Evolutionary conservation across 2,329 filamentous ascomycete genomes (phyloP).

Genomic region (Sporothrix pallida): DNA sequence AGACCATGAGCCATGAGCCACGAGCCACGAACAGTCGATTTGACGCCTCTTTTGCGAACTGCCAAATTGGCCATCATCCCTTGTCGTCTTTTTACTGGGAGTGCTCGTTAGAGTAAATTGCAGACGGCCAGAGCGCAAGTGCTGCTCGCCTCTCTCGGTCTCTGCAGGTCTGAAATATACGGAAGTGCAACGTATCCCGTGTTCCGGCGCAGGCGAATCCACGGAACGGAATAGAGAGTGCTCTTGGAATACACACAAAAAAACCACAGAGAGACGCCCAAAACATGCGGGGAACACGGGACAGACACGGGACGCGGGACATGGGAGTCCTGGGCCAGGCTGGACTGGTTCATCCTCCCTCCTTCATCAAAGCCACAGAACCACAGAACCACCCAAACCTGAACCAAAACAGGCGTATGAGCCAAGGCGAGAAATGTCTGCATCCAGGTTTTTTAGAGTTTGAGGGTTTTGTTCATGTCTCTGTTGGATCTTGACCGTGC

Average conservation of each 20-base stretch:
- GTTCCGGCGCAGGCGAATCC: slow-evolving; percentile 12
- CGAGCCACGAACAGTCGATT: background rate
- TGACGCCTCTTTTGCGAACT: background rate
- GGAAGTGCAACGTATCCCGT: slow-evolving; percentile 27
- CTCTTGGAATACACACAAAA: no score
- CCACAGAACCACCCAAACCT: background rate
- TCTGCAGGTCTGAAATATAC: slow-evolving; percentile 20
- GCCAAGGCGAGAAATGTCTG: background rate
- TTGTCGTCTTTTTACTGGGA: background rate
- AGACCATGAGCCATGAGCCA: background rate
- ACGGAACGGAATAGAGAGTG: slow-evolving; percentile 1
- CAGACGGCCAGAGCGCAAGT: slow-evolving; percentile 2
- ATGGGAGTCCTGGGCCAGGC: background rate
- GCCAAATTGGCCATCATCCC: background rate
- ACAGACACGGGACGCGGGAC: slow-evolving; percentile 11
- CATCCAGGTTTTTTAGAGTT: background rate
- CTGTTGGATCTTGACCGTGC: background rate
- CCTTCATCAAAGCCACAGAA: background rate
- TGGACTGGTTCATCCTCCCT: background rate
- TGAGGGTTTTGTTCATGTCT: background rate
- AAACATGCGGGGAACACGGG: background rate
- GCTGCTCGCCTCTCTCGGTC: background rate
- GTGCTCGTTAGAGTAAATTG: background rate
- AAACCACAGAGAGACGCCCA: background rate
- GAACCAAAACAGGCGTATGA: background rate